Evolutionary conservation across 2,329 filamentous ascomycete species (phyloP), one percentile per base, ranked within the genome.

Genomic region (Fusarium temperatum): DNA sequence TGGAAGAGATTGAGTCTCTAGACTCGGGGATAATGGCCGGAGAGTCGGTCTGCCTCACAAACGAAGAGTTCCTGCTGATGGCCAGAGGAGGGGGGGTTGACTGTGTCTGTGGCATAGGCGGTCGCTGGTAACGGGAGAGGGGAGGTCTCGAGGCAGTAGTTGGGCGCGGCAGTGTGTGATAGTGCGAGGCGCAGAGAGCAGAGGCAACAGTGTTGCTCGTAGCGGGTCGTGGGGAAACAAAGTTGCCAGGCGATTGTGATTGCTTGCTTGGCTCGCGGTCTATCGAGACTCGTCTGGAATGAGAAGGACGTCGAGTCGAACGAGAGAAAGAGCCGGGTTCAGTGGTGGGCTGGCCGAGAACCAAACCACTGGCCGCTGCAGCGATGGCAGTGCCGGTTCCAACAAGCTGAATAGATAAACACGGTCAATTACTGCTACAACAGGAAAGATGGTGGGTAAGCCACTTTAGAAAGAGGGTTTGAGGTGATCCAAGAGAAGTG

Each of bases 351-450:
- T 90, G 87, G 75, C 87, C 89, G 81, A 91, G 90, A 74, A 88
- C 87, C 71, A 91, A 82, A 76, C 89, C 89, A 76, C 85, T 86
- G 81, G 88, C 85, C 76, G 89, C 89, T 78, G 88, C 88, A 82
- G 89, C 89, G 80, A 90, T 87, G 74, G 88, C 88, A 82, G 88
- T 89, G 81, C 89, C 88, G 76, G 89, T 87, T 81, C 88, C 89
- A 82, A 90, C 87, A 77, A 91, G 88, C 89, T 91, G 68, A 60
- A 59, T 53, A 72, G 63, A 70, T 67, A 67, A 69, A 70, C 60
- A 56, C 67, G 68, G 69, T 73, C 63, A 78, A 74, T 66, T 54
- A 68, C 55, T 62, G 70, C 74, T 72, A 69, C 69, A 75, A 69
- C 54, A 62, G 73, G 66, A 58, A 73, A 73, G 58, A 68, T 56